Base-by-base conservation (phyloP, 768 basidiomycete species). In the Amanita exitialis region DNA sequence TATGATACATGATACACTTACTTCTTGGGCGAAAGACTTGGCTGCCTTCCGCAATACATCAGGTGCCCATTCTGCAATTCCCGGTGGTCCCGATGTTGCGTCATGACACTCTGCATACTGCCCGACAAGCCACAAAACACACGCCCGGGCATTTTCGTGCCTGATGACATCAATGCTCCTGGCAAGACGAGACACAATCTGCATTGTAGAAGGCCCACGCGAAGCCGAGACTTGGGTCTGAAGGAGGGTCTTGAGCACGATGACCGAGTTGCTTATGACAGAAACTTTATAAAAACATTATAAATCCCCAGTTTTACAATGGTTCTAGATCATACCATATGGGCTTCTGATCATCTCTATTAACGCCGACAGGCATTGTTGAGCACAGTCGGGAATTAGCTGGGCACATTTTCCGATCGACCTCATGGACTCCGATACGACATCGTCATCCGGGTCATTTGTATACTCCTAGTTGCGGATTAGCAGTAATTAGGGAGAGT, bases 41-140 rank as follows among this genome's bases (percentile, higher is more conserved):
- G 81, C 82, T 4, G 79, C 68, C 58, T 84, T 85, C n/a, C 95
- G 72, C 9, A 98, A 66, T 4, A 95, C 79, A 62, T 99, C 96
- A 1, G 95, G 90, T 0, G 83, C 90, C 90, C 89, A 94, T 27
- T 76, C 73, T 4, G 72, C 80, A 6, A 92, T 66, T 13, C 82
- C 82, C 46, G 79, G 76, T 2, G 78, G 71, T 1, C 70, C 64
- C 15, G 65, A 56, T 36, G 57, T 53, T 21, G 58, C 60, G 36
- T 66, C 67, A 15, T 63, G 60, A 5, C 66, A 63, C 12, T 74
- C 73, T 15, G 86, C 79, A 61, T 90, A 90, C 63, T 96, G 91
- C 0, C 95, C 94, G 0, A 92, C 91, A 0, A 97, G 78, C 92
- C 95, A 96, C 21, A 91, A 68, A 1, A 97, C 82, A 57, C 88